Evolutionary conservation across 225 moss, liverwort and hornwort species (phyloP).

Genomic region (Climacium dendroides): DNA sequence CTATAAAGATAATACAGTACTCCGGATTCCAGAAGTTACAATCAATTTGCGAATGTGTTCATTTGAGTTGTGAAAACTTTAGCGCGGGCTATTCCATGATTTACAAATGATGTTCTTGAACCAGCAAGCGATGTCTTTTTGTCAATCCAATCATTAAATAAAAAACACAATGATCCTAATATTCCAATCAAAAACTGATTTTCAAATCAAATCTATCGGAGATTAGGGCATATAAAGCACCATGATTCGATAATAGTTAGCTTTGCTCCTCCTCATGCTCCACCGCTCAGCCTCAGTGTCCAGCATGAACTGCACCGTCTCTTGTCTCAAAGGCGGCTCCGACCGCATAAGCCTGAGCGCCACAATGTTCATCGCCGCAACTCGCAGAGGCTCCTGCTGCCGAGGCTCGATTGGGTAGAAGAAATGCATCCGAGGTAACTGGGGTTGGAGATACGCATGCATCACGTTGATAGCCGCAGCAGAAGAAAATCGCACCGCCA

Average conservation of each 20-base stretch:
- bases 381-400: conserved; percentile 58
- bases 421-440: conserved; percentile 83
- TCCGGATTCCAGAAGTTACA: no score
- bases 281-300: conserved; percentile 82
- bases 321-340: conserved; percentile 77
- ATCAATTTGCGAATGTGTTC: no score
- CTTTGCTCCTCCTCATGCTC: conserved; percentile 99
- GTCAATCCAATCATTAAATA: no score
- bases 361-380: conserved; percentile 94
- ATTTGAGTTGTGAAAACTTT: no score
- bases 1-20: no score
- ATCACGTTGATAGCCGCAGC: conserved; percentile 56
- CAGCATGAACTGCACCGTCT: conserved; percentile 79
- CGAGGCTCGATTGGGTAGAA: conserved; percentile 53
- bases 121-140: no score
- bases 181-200: accelerated
- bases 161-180: accelerated
- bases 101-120: accelerated
- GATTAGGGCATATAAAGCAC: neutral
- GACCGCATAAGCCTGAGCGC: conserved; percentile 67
- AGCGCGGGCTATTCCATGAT: no score
- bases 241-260: conserved; percentile 80
- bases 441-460: conserved; percentile 69
- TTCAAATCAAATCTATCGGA: accelerated
- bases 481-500: conserved; percentile 67